Base-by-base conservation (phyloP, 345 rosid genomes). In the Eucalyptus curtisii region DNA sequence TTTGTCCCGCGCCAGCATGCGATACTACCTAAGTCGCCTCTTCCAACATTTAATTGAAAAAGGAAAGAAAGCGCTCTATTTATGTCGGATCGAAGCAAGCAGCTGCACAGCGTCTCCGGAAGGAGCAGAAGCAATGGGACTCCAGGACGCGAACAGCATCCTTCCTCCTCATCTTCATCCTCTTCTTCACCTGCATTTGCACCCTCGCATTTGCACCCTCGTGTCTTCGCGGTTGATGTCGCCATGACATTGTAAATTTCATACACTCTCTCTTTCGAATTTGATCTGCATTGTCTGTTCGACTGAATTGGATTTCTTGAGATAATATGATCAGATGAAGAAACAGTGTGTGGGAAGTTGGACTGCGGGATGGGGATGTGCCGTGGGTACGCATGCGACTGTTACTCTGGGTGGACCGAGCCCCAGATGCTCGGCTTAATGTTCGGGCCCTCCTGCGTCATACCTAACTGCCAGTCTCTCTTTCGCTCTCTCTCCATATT, bases 371-470 rank as follows among this genome's bases (percentile, higher is more conserved):
- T 91, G 89, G 95, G 93, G 87, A 76, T 64, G 50, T 93, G 95
- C 59, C 31, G 66, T 14, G 92, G 92, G 27, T 91, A 93, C 88
- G 93, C 93, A 1, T 93, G 95, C 89, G 61, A 86, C 31, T 94
- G 96, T 86, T 22, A 86, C 33, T 61, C 91, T 49, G 95, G 94
- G 49, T 94, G 95, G 95, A 89, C 59, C 66, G 91, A 89, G 92
- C 90, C 87, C n/a, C 10, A 25, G 55, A 50, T 50, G 66, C 7
- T 59, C n/a, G 15, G 66, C 15, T 5, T 27, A 11, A 10, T 92
- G 5, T 64, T 82, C 59, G 91, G 89, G 68, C 90, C 94, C 10
- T 45, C 91, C 68, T 93, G 96, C 55, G 14, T 91, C 37, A 1
- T 93, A 49, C 95, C 96, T 25, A 91, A 94, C 87, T 91, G 95